These are phyloP conservation scores for Juncus inflexus DNA, from an alignment of 176 grass and related monocot species.

Conservation along the genomic window DNA sequence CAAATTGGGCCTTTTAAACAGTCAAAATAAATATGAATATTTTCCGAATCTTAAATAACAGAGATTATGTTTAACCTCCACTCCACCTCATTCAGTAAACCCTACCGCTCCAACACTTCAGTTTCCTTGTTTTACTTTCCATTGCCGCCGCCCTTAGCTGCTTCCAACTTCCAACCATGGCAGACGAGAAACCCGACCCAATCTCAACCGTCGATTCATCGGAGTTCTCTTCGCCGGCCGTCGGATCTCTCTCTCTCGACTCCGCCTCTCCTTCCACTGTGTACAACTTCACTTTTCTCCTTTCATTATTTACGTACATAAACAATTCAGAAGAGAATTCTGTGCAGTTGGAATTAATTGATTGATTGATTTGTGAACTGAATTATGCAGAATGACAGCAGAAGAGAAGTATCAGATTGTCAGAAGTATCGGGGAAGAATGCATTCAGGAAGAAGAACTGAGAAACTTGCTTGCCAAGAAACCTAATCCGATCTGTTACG, in stretches of 20 bases:
- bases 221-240: background rate
- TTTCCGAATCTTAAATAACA: no score
- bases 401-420: conserved; percentile 55
- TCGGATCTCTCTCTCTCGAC: conserved; percentile 16
- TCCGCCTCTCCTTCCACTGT: background rate
- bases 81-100: no score
- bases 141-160: no score
- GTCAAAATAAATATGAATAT: no score
- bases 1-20: no score
- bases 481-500: conserved; percentile 61
- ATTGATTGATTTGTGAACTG: background rate
- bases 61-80: no score
- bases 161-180: no score
- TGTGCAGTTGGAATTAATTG: background rate
- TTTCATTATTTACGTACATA: background rate
- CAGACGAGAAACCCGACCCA: background rate
- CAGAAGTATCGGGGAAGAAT: conserved; percentile 77
- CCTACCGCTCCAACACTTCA: no score
- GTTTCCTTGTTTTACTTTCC: no score
- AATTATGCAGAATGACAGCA: conserved; percentile 26
- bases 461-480: conserved; percentile 47
- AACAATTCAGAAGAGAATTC: background rate
- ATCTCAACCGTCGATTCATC: conserved; percentile 12
- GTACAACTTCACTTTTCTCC: background rate
- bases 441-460: conserved; percentile 72